Evolutionary conservation across 2,329 filamentous ascomycete genomes (phyloP), one percentile per base, ranked within the genome.

Genomic region (Monosporascus sp.): DNA sequence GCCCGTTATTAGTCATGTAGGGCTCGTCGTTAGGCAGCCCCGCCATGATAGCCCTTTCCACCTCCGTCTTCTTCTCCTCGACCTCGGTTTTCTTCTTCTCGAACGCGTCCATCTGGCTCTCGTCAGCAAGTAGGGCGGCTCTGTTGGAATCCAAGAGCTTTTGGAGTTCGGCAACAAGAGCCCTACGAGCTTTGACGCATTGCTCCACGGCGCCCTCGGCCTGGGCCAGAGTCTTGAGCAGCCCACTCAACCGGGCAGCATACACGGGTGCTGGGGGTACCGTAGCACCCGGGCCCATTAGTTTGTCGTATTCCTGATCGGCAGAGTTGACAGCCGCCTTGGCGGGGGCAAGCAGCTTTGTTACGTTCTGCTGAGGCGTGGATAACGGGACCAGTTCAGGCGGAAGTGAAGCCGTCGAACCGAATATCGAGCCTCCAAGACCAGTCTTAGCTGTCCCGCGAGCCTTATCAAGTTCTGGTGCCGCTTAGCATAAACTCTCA

Each of bases 151-250:
- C 83, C 1, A 97, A 77, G 14, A 97, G 77, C 65, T 88, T 90
- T 71, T 97, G 90, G 5, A 99, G 76, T 1, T 86, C 90, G 27
- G 82, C 79, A 38, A 97, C 85, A 27, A 99, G 79, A 9, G 83
- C 81, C 59, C 84, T 82, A 15, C 94, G 85, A 2, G 91, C 90
- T 66, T 93, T 92, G 67, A 99, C 90, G 60, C 88, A 90, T 63
- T 96, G 90, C 2, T 89, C 86, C 1, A 97, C 88, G 0, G 93
- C 91, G 51, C 84, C 89, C 70, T 99, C 92, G 3, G 94, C 94
- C 58, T 83, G 89, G 20, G 90, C 90, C 18, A 99, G 80, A 6
- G 85, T 88, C 74, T 94, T 97, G 51, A 97, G 80, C n/a, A 99
- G 78, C 3, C 90, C 88, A 59, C 89, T 92, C 8, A 99, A 81